Evolutionary conservation across 2,329 filamentous ascomycete species (phyloP), one percentile per base, ranked within the genome.

Genomic region (Paramyrothecium sp.): DNA sequence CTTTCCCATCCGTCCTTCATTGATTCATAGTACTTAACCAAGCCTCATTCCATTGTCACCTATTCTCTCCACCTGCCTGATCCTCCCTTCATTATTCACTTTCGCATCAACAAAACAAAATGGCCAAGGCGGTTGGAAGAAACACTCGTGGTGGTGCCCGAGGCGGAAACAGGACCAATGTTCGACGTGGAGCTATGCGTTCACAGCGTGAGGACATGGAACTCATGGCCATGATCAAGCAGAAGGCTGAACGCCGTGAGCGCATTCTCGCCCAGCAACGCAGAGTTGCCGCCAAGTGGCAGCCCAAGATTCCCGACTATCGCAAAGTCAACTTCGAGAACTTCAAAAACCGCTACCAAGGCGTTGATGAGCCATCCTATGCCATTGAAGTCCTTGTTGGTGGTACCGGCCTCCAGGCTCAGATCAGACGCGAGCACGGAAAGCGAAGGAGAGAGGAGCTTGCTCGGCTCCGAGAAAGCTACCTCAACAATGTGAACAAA

Each of bases 341-440:
- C 61, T 78, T 76, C 67, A 78, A 78, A 63, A 78, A 78, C 59
- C 67, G 73, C 54, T 75, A 73, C 59, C 64, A 72, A 13, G 66
- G 65, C 12, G 50, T 71, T 13, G 66, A 73, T 1, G 66, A 75
- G 58, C 70, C 65, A 22, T 68, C 72, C n/a, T 73, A 75, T 56
- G 72, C 72, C 34, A 67, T 78, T 20, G 75, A 78, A 2, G 75
- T 75, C 17, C 67, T 78, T 5, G 67, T 75, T 65, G 66, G 61
- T 7, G 71, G 71, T 0, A 56, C 69, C 3, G 66, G 70, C 3
- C 62, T 74, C 5, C 69, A 73, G 47, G 68, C 62, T 4, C 73
- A 79, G 59, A 70, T 78, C 58, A 71, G 76, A 5, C 70, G 72
- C 3, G 76, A 76, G 56, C 71, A 72, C 54, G 70, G 65, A 12